These are phyloP conservation scores for Diutina neorugosa DNA, from an alignment of 1,139 yeast genomes.

Conservation along the genomic window DNA sequence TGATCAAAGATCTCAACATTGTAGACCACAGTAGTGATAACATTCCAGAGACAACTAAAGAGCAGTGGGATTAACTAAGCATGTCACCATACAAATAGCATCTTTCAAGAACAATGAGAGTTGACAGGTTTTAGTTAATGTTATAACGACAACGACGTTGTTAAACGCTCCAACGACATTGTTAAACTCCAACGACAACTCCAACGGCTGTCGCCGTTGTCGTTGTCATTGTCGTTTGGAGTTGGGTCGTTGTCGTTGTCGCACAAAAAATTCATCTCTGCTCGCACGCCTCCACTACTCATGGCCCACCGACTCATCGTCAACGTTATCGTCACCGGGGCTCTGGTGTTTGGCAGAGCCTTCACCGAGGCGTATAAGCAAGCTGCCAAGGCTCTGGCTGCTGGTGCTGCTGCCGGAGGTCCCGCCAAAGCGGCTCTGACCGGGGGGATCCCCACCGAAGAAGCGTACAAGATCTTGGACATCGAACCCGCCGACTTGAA, in stretches of 20 bases:
- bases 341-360: slow-evolving; percentile 91
- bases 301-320: slow-evolving; percentile 88
- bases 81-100: too few species aligned
- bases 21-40: too few species aligned
- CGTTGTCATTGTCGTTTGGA: too few species aligned
- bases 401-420: slow-evolving; percentile 36
- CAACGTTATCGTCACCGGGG: slow-evolving; percentile 87
- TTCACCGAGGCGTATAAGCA: slow-evolving; percentile 95
- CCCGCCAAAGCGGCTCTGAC: slow-evolving; percentile 36
- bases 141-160: too few species aligned
- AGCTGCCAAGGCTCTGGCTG: slow-evolving; percentile 81
- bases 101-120: too few species aligned
- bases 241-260: not conserved
- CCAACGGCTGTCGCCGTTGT: too few species aligned
- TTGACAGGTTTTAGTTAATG: too few species aligned
- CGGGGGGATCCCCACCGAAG: slow-evolving; percentile 78
- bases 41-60: not conserved
- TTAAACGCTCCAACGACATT: too few species aligned
- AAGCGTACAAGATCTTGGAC: slow-evolving; percentile 84
- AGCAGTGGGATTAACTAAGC: not conserved
- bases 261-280: not conserved
- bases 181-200: too few species aligned
- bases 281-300: slow-evolving; percentile 4
- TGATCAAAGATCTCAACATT: too few species aligned
- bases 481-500: slow-evolving; percentile 48